phyloP scores from a whole-genome alignment of 208 protist species.

The Zelonia costaricensis region DNA sequence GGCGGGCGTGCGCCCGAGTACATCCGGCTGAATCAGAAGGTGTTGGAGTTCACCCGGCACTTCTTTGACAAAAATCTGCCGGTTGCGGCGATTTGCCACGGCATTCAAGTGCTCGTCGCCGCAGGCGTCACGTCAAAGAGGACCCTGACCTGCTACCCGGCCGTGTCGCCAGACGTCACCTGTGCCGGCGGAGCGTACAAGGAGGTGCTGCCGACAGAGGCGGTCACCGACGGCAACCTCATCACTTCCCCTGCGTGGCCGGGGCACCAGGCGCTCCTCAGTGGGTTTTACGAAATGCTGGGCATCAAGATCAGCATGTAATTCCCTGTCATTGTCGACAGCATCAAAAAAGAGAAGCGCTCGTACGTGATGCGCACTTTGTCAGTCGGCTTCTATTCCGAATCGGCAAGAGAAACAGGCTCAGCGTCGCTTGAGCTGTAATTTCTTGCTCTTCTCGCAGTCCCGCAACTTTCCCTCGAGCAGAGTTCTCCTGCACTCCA shows the following conservation, averaged over 20 bases:
- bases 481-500: too few relatives aligned
- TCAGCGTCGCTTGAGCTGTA: too few relatives aligned
- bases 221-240: constrained; percentile 33
- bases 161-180: constrained; percentile 31
- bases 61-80: constrained; percentile 48
- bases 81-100: constrained; percentile 34
- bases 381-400: too few relatives aligned
- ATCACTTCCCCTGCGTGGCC: constrained; percentile 36
- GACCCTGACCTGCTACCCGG: constrained; percentile 38
- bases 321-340: too few relatives aligned
- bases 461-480: too few relatives aligned
- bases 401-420: too few relatives aligned
- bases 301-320: constrained; percentile 8
- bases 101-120: constrained; percentile 34
- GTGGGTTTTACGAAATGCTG: constrained; percentile 26
- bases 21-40: constrained; percentile 32
- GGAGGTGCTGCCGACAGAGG: constrained; percentile 36
- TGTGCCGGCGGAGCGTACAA: constrained; percentile 29
- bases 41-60: constrained; percentile 27
- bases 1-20: constrained; percentile 35
- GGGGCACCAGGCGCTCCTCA: constrained; percentile 29
- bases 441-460: too few relatives aligned
- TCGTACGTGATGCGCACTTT: too few relatives aligned
- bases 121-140: constrained; percentile 25
- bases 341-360: too few relatives aligned